Evolutionary conservation across 2,329 filamentous ascomycete species (phyloP), one percentile per base, ranked within the genome.

Genomic region (Arthrobotrys conoides): DNA sequence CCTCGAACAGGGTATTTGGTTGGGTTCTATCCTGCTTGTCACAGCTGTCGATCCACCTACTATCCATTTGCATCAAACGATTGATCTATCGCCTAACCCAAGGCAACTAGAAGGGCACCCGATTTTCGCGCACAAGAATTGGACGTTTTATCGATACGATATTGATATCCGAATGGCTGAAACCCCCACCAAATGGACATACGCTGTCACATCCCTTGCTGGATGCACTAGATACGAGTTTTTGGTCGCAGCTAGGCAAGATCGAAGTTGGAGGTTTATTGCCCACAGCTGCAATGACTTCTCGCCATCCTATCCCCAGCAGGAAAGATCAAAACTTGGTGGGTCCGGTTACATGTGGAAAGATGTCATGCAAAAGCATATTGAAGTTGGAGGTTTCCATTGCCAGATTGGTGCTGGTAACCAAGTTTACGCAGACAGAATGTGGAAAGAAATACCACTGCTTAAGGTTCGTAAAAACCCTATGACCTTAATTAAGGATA

Each of bases 201-300:
- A 99, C 83, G 96, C 96, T 0, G 94, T 99, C 65, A 99, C 96
- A 0, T 98, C 96, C 0, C 94, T 98, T 83, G 87, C 98, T 20
- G 96, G 96, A 38, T 99, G 96, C 85, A 98, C 96, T n/a, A 90
- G 96, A 27, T 99, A 98, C 84, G 96, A 99, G 83, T 99, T 99
- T 84, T 88, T 97, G 20, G 93, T 99, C 18, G 96, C 96, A 20
- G 95, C 95, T 5, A 91, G 93, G 75, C 87, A 93, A 81, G 96
- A 99, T 86, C 93, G 91, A 0, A 94, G 91, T 83, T 99, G 96
- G 96, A 91, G 95, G 24, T 98, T 98, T 84, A 92, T 98, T 82
- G 93, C 94, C 10, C 96, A 97, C 82, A 97, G 94, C 14, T 95
- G 95, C 2, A 98, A 98, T 83, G 96, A 99, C 83, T 99, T 98